A percentile compares a stretch with the other conserved stretches of the same genome.
Conservation (phyloP, 2,329 filamentous ascomycete genomes). For the Talaromyces sp. region DNA sequence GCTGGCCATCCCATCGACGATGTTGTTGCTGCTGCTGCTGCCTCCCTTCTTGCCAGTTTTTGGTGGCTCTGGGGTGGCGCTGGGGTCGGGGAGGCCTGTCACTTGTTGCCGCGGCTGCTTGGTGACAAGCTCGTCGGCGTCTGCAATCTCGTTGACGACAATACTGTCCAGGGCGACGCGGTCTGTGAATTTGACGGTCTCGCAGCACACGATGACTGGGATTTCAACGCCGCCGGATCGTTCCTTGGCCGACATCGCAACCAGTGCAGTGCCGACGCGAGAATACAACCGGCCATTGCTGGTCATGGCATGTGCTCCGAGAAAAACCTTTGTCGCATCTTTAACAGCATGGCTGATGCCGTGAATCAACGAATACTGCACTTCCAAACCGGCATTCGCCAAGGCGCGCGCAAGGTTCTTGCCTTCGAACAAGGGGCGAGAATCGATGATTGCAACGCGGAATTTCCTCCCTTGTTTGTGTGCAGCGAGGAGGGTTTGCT, state of each 20-base stretch:
- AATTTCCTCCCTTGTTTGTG: slow-evolving; percentile 67
- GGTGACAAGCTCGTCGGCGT: slow-evolving; percentile 60
- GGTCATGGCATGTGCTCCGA: slow-evolving; percentile 92
- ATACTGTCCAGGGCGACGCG: slow-evolving; percentile 87
- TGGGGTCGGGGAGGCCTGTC: slow-evolving; percentile 24
- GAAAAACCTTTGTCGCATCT: slow-evolving; percentile 65
- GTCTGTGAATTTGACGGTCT: slow-evolving; percentile 91
- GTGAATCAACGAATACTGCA: slow-evolving; percentile 76
- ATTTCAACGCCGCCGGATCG: slow-evolving; percentile 53
- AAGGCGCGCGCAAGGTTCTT: slow-evolving; percentile 67
- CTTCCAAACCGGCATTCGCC: slow-evolving; percentile 62
- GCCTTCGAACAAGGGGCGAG: slow-evolving; percentile 64
- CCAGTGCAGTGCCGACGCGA: slow-evolving; percentile 76
- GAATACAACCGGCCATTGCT: slow-evolving; percentile 90
- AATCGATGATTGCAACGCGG: slow-evolving; percentile 78
- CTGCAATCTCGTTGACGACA: slow-evolving; percentile 86
- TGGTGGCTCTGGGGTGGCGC: slow-evolving; percentile 17
- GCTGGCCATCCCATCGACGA: slow-evolving; percentile 8
- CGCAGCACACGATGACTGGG: slow-evolving; percentile 83
- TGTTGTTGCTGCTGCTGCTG: background rate
- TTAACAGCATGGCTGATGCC: slow-evolving; percentile 70
- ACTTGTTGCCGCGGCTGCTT: slow-evolving; percentile 25
- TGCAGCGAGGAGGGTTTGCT: slow-evolving; percentile 72
- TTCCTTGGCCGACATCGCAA: slow-evolving; percentile 76
- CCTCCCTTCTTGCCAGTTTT: slow-evolving; percentile 16